phyloP scores from a whole-genome alignment of 495 filamentous ascomycete species.

The Sordaria brevicollis region DNA sequence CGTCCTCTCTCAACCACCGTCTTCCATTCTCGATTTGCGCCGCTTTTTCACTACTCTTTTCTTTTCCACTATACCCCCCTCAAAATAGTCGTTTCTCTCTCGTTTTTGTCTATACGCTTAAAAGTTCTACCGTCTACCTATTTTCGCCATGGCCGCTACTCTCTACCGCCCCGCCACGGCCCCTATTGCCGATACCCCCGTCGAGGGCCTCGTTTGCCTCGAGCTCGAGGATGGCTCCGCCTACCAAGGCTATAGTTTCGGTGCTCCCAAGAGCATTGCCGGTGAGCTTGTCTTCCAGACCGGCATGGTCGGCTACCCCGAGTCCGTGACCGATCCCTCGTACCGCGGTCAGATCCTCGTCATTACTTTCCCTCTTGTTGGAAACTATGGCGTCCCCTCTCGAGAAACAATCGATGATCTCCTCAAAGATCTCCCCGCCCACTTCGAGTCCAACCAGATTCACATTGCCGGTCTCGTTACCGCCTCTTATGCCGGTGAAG shows the following conservation, averaged over 20 bases:
- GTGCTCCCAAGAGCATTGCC: slow-evolving; percentile 79
- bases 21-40: slow-evolving; percentile 1
- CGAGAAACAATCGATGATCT: slow-evolving; percentile 71
- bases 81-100: background rate
- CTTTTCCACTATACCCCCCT: background rate
- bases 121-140: background rate
- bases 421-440: slow-evolving; percentile 70
- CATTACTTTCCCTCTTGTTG: slow-evolving; percentile 97
- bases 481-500: slow-evolving; percentile 83
- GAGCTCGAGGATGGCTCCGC: slow-evolving; percentile 83
- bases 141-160: slow-evolving; percentile 27
- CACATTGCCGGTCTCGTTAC: slow-evolving; percentile 86
- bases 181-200: slow-evolving; percentile 31
- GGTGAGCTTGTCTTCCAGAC: slow-evolving; percentile 99
- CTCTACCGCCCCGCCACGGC: slow-evolving; percentile 48
- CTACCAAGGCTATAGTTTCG: slow-evolving; percentile 92
- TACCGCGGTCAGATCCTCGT: slow-evolving; percentile 98
- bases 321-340: slow-evolving; percentile 96
- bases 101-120: background rate
- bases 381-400: slow-evolving; percentile 94
- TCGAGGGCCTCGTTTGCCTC: slow-evolving; percentile 58
- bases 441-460: slow-evolving; percentile 87
- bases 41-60: background rate
- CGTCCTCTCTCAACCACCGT: background rate
- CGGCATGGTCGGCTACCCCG: slow-evolving; percentile 97